These are phyloP conservation scores for Haematococcus lacustris DNA, from an alignment of 139 green algal species.

Conservation along the genomic window DNA sequence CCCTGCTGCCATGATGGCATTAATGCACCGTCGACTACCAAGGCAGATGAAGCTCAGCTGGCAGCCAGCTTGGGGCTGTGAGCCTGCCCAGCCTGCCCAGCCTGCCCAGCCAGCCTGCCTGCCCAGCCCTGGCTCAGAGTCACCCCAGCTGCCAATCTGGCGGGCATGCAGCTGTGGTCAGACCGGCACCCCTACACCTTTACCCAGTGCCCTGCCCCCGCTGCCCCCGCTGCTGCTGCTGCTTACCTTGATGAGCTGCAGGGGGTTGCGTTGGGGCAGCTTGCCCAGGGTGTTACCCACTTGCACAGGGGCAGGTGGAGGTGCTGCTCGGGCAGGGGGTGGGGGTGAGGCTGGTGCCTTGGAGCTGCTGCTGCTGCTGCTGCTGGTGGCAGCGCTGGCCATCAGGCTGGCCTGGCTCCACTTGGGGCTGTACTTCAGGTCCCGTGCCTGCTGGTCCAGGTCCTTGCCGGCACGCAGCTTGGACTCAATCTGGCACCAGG, in stretches of 20 bases:
- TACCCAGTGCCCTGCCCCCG: neutral
- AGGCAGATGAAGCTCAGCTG: too few relatives aligned
- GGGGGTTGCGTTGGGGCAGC: constrained; percentile 43
- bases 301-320: constrained; percentile 4
- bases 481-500: too few relatives aligned
- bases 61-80: too few relatives aligned
- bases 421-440: constrained; percentile 29
- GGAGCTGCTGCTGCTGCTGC: constrained; percentile 11
- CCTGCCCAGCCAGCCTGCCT: neutral
- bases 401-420: neutral
- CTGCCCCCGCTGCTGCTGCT: neutral
- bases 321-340: neutral
- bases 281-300: constrained; percentile 51
- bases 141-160: neutral
- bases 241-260: constrained; percentile 63
- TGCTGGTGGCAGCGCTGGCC: constrained; percentile 10
- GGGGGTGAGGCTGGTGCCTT: neutral
- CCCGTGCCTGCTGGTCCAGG: constrained; percentile 7
- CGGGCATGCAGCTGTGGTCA: neutral
- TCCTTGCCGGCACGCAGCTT: neutral
- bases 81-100: too few relatives aligned
- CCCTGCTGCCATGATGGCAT: too few relatives aligned
- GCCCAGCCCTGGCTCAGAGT: neutral
- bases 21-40: too few relatives aligned
- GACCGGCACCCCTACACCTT: too few relatives aligned